Evolutionary conservation across 2,329 filamentous ascomycete species (phyloP).

Genomic region (Neonectria punicea): DNA sequence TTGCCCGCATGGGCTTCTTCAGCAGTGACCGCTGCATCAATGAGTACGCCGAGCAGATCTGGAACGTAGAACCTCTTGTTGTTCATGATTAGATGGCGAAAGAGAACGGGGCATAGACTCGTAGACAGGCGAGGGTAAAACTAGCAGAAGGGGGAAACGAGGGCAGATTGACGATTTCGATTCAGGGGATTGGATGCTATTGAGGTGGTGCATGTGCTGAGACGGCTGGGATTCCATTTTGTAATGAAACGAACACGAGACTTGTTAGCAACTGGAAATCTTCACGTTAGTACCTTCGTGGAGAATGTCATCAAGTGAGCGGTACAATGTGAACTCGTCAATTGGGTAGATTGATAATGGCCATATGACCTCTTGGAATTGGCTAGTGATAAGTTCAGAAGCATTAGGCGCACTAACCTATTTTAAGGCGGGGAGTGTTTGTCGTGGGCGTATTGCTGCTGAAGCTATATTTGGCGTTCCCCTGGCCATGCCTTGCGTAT

Average conservation of each 20-base stretch:
- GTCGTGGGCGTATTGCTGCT: not conserved
- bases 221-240: constrained; percentile 14
- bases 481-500: not conserved
- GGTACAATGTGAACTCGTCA: not conserved
- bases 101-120: constrained; percentile 28
- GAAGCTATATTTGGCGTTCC: not conserved
- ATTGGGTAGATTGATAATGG: not conserved
- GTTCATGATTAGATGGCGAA: constrained; percentile 50
- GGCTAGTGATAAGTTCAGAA: not conserved
- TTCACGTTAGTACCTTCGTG: not conserved
- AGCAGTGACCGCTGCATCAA: constrained; percentile 94
- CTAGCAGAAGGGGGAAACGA: constrained; percentile 16
- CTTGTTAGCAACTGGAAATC: constrained; percentile 2
- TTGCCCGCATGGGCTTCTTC: constrained; percentile 97
- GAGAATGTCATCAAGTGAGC: not conserved
- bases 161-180: constrained; percentile 28
- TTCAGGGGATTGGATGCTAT: not conserved
- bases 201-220: not conserved
- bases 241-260: constrained; percentile 32
- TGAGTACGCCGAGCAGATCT: constrained; percentile 96
- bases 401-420: not conserved
- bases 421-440: not conserved
- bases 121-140: constrained; percentile 14
- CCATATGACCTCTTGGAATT: not conserved
- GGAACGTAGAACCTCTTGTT: constrained; percentile 89